Conservation (phyloP, 305 asterid genomes). For the Plantago lanceolata region DNA sequence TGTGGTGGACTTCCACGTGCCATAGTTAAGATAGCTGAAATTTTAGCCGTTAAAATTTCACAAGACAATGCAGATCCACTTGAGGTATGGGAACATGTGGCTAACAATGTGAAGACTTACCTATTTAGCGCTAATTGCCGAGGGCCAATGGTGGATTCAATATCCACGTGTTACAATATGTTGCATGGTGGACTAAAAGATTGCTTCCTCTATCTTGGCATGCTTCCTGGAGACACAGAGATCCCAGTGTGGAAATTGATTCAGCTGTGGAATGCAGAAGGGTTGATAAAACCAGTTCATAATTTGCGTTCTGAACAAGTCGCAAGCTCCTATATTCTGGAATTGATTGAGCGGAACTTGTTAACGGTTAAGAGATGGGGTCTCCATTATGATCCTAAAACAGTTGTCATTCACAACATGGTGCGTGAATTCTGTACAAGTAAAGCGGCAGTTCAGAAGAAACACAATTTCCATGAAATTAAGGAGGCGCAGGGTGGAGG, state of each 20-base stretch:
- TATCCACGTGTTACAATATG: neutral
- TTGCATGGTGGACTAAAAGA: neutral
- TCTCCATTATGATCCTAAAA: neutral
- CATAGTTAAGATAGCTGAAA: neutral
- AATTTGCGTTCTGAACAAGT: neutral
- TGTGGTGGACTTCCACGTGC: conserved; percentile 5
- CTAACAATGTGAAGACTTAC: neutral
- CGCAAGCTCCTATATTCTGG: neutral
- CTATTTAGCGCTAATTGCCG: neutral
- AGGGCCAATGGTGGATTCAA: neutral
- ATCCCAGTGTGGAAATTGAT: conserved; percentile 2
- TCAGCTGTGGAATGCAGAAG: conserved; percentile 9
- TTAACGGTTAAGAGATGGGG: neutral
- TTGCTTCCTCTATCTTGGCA: neutral
- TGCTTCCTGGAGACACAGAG: neutral
- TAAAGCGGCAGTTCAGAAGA: neutral
- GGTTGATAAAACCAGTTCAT: neutral
- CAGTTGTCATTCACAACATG: neutral
- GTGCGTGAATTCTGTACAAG: neutral
- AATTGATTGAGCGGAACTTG: neutral
- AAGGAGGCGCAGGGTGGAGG: neutral
- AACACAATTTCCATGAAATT: too few relatives aligned
- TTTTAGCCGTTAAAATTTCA: neutral
- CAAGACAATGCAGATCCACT: neutral
- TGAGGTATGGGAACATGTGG: neutral